Base-by-base conservation (phyloP, 2,329 filamentous ascomycete genomes). In the Botrytis deweyae region DNA sequence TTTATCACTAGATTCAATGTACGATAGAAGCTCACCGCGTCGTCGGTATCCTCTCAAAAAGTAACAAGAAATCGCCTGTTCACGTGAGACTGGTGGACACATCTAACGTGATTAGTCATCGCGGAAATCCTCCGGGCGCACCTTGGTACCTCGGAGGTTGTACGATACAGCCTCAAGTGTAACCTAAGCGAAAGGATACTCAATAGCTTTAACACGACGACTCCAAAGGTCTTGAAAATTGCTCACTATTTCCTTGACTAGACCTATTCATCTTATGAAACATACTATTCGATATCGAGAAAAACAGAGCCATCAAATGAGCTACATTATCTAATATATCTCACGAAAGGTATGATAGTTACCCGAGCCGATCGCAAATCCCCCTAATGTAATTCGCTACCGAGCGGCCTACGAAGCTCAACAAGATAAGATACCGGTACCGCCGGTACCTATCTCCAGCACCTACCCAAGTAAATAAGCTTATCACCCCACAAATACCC, bases 401-500 rank as follows among this genome's bases (percentile, higher is more conserved):
- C 52, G 52, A 58, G 52, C 52, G 5, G 6, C 6, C n/a, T 33
- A 58, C n/a, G 52, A 58, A 58, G 52, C n/a, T 58, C n/a, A 33
- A 58, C 52, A 8, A 58, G 52, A 58, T 33, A 55, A 29, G 52
- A 29, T 29, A 18, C 52, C 12, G 49, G 25, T 52, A 6, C 25
- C 49, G 8, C 52, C 12, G 49, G 25, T 52, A 6, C 25, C 49
- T n/a, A 63, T 25, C 38, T n/a, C 20, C 25, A 12, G 33, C 20
- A 38, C 7, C 36, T 36, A 25, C 22, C 59, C 25, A 16, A n/a
- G 14, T 36, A 40, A 62, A 25, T 3, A 44, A 66, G 33, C 29
- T 44, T 49, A 25, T 49, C 9, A 66, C 64, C 33, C 42, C 29
- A 66, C 64, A 38, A 49, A 68, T 68, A 42, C 65, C 49, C 46